phyloP scores from a whole-genome alignment of 2,329 filamentous ascomycete genomes.

The Colletotrichum falcatum region DNA sequence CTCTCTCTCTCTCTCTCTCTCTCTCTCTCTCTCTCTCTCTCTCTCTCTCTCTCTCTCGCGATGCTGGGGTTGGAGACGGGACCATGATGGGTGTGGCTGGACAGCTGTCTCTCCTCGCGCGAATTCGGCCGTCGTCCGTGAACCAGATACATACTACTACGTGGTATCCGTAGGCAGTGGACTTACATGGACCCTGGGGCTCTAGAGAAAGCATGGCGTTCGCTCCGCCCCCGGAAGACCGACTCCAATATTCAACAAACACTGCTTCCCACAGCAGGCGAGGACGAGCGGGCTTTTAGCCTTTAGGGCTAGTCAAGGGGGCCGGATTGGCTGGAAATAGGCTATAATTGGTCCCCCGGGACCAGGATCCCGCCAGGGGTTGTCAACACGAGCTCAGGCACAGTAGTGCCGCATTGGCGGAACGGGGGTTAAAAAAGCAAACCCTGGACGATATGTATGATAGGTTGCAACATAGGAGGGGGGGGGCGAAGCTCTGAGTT shows the following conservation, averaged over 20 bases:
- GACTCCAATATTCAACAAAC: not conserved
- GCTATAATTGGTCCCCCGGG: constrained; percentile 35
- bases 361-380: constrained; percentile 15
- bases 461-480: not conserved
- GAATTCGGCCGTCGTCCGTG: constrained; percentile 17
- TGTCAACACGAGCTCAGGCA: constrained; percentile 37
- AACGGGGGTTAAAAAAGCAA: constrained; percentile 19
- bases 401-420: constrained; percentile 39
- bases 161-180: too few relatives aligned
- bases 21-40: too few relatives aligned
- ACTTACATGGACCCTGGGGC: too few relatives aligned
- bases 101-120: constrained; percentile 33
- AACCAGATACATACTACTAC: too few relatives aligned
- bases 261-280: not conserved
- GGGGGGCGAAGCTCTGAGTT: not conserved
- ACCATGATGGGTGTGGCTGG: constrained; percentile 16
- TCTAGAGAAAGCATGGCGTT: not conserved
- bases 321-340: constrained; percentile 3
- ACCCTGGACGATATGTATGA: constrained; percentile 21
- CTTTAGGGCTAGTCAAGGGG: constrained; percentile 19
- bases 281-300: constrained; percentile 1
- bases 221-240: not conserved
- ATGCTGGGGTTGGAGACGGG: not conserved
- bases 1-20: too few relatives aligned
- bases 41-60: not conserved